phyloP scores from a whole-genome alignment of 768 basidiomycete genomes.

The Xerocomellus chrysenteron region DNA sequence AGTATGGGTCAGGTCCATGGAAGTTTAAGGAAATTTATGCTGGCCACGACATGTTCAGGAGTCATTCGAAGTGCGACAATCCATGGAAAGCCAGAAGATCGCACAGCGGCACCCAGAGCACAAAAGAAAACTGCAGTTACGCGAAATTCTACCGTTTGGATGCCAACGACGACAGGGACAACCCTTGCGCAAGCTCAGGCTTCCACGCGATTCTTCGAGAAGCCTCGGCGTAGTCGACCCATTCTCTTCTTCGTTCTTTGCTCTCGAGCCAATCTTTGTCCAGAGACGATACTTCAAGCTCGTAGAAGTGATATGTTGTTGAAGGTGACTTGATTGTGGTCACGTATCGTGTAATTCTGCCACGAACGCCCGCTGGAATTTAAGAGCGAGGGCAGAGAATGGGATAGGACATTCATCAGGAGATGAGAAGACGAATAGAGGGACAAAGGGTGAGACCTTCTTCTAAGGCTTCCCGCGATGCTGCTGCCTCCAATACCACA shows the following conservation, averaged over 20 bases:
- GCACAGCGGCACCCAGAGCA: constrained; percentile 10
- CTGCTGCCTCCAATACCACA: constrained; percentile 80
- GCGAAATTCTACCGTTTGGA: constrained; percentile 43
- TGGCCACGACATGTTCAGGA: constrained; percentile 16
- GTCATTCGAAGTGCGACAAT: constrained; percentile 11
- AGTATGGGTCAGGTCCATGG: constrained; percentile 26
- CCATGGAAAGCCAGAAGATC: constrained; percentile 10
- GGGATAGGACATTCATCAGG: constrained; percentile 59
- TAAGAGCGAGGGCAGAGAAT: constrained; percentile 33
- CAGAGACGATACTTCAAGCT: constrained; percentile 75
- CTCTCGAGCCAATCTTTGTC: constrained; percentile 82
- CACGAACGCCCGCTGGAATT: constrained; percentile 77
- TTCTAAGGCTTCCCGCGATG: constrained; percentile 90
- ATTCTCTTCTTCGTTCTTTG: constrained; percentile 77
- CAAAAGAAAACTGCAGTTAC: not conserved
- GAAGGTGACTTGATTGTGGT: constrained; percentile 78
- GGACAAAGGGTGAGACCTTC: constrained; percentile 91
- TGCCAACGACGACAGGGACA: constrained; percentile 70
- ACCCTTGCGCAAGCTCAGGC: constrained; percentile 75
- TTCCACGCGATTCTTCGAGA: constrained; percentile 77
- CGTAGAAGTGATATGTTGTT: constrained; percentile 87
- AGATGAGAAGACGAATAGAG: constrained; percentile 69
- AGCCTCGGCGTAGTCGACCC: constrained; percentile 88
- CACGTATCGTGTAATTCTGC: constrained; percentile 82
- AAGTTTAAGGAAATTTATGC: constrained; percentile 19